A percentile compares a stretch with the other conserved stretches of the same genome.
These are phyloP conservation scores for Podila horticola DNA, from an alignment of 192 early-diverging fungal species.

Conservation along the genomic window DNA sequence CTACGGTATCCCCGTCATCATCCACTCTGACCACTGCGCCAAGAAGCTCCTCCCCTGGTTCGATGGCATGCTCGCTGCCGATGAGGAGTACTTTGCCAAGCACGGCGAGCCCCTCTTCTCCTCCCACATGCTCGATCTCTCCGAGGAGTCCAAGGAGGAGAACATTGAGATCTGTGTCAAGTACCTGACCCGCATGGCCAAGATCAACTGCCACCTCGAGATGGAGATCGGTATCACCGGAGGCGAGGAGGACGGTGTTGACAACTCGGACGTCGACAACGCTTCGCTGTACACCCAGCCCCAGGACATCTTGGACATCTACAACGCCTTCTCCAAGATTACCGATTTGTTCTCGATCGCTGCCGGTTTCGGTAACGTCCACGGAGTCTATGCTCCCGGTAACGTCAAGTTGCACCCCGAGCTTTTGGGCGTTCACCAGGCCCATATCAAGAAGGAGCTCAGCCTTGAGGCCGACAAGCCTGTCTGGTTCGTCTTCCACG, in stretches of 20 bases:
- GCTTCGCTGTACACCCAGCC: conserved; percentile 93
- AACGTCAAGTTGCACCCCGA: conserved; percentile 96
- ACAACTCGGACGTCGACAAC: conserved; percentile 94
- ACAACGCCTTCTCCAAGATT: conserved; percentile 87
- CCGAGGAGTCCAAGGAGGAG: conserved; percentile 92
- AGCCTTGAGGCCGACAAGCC: conserved; percentile 72
- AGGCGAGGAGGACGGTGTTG: conserved; percentile 98
- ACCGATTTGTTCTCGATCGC: conserved; percentile 95
- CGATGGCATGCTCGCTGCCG: conserved; percentile 95
- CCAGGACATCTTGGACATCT: conserved; percentile 95
- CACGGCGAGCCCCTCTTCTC: conserved; percentile 97
- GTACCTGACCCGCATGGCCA: conserved; percentile 93
- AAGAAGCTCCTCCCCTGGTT: conserved; percentile 98
- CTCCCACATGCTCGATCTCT: conserved; percentile 98
- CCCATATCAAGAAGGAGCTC: conserved; percentile 78
- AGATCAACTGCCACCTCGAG: conserved; percentile 90
- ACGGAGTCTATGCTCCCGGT: conserved; percentile 96
- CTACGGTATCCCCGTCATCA: conserved; percentile 81
- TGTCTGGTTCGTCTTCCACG: conserved; percentile 98
- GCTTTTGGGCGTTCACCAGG: conserved; percentile 93
- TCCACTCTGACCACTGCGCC: conserved; percentile 98
- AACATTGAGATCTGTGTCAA: conserved; percentile 91
- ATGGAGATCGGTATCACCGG: conserved; percentile 99
- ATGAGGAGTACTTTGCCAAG: conserved; percentile 93
- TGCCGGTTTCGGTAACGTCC: conserved; percentile 95